Percentiles rank a stretch among this genome's conserved stretches.
Evolutionary conservation across 1,284 basidiomycete genomes (phyloP).

Genomic region (Leccinum proximum): DNA sequence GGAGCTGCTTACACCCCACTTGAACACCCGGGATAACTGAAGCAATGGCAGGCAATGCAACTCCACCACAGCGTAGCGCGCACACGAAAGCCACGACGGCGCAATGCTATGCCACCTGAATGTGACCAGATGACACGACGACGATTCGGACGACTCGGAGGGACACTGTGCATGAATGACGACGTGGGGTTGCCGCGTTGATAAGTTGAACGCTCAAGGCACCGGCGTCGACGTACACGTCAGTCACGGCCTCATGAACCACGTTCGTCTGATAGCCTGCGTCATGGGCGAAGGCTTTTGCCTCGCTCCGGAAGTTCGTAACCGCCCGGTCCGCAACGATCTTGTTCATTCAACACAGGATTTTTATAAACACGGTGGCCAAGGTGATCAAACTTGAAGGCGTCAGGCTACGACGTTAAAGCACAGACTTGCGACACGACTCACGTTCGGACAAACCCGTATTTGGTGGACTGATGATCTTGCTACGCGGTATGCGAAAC

Average conservation of each 20-base stretch:
- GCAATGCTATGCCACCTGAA: too few species aligned
- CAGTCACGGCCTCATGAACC: neutral
- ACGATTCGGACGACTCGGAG: too few species aligned
- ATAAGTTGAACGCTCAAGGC: too few species aligned
- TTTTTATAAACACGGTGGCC: conserved; percentile 5
- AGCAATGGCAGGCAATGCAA: too few species aligned
- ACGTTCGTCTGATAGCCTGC: neutral
- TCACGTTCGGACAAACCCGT: conserved; percentile 8
- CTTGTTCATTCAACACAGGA: conserved; percentile 5
- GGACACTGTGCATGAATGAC: neutral
- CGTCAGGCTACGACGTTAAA: conserved; percentile 9
- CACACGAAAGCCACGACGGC: too few species aligned
- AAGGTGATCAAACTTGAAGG: conserved; percentile 13
- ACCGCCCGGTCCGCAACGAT: neutral
- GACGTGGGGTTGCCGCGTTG: neutral
- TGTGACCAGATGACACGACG: too few species aligned
- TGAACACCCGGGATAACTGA: too few species aligned
- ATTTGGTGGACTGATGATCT: conserved; percentile 8
- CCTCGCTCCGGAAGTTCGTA: neutral
- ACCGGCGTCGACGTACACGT: too few species aligned
- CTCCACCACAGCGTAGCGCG: too few species aligned
- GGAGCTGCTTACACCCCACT: too few species aligned
- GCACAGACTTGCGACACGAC: conserved; percentile 2
- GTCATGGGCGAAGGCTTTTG: neutral
- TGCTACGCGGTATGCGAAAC: conserved; percentile 10